Conservation (phyloP, 441 rosid species). For the Arabidopsis lyrata region DNA sequence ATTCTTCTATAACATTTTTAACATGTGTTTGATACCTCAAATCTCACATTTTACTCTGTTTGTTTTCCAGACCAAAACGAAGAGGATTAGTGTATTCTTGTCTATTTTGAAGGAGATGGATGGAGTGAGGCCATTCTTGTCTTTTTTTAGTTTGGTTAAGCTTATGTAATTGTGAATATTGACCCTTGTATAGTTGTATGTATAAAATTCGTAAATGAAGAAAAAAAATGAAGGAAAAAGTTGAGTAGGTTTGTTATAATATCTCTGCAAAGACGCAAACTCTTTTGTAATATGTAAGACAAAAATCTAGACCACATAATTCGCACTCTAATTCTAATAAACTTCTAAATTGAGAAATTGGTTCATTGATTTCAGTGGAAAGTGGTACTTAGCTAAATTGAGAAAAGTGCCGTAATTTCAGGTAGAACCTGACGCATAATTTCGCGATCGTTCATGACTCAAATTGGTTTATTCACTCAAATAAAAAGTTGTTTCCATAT, state of each 20-base stretch:
- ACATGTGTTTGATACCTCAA: conserved; percentile 18
- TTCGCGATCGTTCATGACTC: background rate
- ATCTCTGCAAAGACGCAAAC: conserved; percentile 18
- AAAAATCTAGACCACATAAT: conserved; percentile 21
- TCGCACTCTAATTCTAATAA: background rate
- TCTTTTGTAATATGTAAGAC: conserved; percentile 19
- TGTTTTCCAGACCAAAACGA: conserved; percentile 36
- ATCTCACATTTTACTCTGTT: conserved; percentile 22
- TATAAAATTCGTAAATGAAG: conserved; percentile 13
- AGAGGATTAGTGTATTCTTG: conserved; percentile 26
- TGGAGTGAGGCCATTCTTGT: conserved; percentile 14
- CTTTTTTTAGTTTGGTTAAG: conserved; percentile 18
- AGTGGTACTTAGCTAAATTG: background rate
- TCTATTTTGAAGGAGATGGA: conserved; percentile 19
- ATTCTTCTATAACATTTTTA: background rate
- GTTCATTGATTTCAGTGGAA: conserved; percentile 19
- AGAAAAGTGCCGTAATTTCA: conserved; percentile 2
- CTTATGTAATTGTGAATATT: conserved; percentile 14
- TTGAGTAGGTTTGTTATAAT: conserved; percentile 13
- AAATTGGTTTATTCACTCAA: conserved; percentile 7
- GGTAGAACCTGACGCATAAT: conserved; percentile 16
- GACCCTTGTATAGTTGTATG: no score
- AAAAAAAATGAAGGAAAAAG: background rate
- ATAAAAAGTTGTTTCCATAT: background rate
- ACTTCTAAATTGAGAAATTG: conserved; percentile 1